Percentiles rank a stretch among this genome's conserved stretches.
These are phyloP conservation scores for Kitagawia praeruptora DNA, from an alignment of 129 eudicot species.

Conservation along the genomic window DNA sequence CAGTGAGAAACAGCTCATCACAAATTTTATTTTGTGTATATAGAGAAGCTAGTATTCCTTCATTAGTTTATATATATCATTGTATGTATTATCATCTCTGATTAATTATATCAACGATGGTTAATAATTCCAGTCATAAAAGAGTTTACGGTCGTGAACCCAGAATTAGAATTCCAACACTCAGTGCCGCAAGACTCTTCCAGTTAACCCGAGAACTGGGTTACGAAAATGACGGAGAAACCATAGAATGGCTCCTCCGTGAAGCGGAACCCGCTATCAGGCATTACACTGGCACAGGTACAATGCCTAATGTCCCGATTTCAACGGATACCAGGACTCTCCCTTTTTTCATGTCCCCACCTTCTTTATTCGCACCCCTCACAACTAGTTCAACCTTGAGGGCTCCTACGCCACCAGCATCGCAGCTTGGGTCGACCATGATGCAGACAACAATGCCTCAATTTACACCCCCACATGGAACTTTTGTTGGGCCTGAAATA, in stretches of 20 bases:
- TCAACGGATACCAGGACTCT: background rate
- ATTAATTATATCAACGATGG: background rate
- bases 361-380: background rate
- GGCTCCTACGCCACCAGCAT: too few species aligned
- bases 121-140: conserved; percentile 6
- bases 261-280: conserved; percentile 23
- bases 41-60: too few species aligned
- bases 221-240: conserved; percentile 15
- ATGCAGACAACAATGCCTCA: background rate
- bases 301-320: conserved; percentile 8
- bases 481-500: background rate
- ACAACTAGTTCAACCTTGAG: background rate
- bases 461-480: background rate
- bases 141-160: conserved; percentile 24
- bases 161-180: conserved; percentile 18
- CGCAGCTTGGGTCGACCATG: too few species aligned
- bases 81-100: too few species aligned
- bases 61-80: too few species aligned
- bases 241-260: conserved; percentile 23
- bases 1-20: too few species aligned
- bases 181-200: conserved; percentile 19
- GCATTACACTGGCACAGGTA: conserved; percentile 19
- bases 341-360: background rate
- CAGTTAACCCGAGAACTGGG: conserved; percentile 22
- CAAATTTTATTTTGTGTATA: too few species aligned